These are phyloP conservation scores for Penicillium brevicompactum DNA, from an alignment of 2,329 filamentous ascomycete genomes.

Conservation along the genomic window DNA sequence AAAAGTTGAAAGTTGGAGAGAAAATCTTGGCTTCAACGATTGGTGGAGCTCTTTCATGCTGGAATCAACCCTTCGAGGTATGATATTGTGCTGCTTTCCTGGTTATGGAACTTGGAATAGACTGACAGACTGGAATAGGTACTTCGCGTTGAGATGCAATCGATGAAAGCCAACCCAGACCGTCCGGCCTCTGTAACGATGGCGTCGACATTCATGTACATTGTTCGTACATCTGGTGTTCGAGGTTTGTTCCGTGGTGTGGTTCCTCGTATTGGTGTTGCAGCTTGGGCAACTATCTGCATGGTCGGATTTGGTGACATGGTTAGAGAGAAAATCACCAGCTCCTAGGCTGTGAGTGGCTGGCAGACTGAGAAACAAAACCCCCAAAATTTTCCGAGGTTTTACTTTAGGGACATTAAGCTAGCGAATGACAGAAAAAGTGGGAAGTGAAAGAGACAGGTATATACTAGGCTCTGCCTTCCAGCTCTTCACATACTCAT, in stretches of 20 bases:
- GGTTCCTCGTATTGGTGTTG: constrained; percentile 20
- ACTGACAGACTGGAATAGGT: not conserved
- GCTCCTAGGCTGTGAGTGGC: too few species aligned
- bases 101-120: not conserved
- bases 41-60: constrained; percentile 18
- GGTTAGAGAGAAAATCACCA: not conserved
- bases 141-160: not conserved
- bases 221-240: constrained; percentile 8
- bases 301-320: constrained; percentile 22
- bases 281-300: constrained; percentile 19
- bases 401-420: too few species aligned
- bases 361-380: too few species aligned
- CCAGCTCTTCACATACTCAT: too few species aligned
- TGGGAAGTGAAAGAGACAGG: too few species aligned
- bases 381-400: too few species aligned
- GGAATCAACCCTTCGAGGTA: constrained; percentile 27
- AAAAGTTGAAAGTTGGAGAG: constrained; percentile 3
- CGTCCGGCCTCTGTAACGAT: not conserved
- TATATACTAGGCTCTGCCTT: too few species aligned
- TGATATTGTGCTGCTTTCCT: not conserved
- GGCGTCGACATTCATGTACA: not conserved
- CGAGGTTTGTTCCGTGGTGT: constrained; percentile 19
- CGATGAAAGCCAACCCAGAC: not conserved
- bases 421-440: too few species aligned
- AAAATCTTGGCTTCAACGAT: constrained; percentile 22